Conservation (phyloP, 306 rosid genomes). For the Medicago lupulina region DNA sequence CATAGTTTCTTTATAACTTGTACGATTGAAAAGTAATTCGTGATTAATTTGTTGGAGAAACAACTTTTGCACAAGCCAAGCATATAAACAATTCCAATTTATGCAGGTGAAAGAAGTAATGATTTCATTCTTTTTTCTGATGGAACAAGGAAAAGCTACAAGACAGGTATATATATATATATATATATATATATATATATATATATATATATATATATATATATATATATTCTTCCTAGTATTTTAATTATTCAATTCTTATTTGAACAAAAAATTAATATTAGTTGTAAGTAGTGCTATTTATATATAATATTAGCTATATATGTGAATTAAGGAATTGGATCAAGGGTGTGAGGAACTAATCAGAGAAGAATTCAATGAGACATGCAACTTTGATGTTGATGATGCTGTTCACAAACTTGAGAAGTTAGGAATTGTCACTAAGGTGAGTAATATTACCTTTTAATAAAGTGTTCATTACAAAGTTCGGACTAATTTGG, state of each 20-base stretch:
- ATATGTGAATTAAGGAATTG: slow-evolving; percentile 65
- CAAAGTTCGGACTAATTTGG: too few relatives aligned
- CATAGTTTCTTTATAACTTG: not conserved
- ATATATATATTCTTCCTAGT: not conserved
- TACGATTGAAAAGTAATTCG: not conserved
- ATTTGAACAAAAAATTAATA: not conserved
- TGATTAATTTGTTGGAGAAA: not conserved
- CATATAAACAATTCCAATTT: not conserved
- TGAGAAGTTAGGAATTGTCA: slow-evolving; percentile 83
- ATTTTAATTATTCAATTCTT: not conserved
- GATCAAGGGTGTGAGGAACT: slow-evolving; percentile 82
- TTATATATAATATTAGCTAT: slow-evolving; percentile 19
- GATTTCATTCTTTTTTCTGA: slow-evolving; percentile 76
- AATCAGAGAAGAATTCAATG: slow-evolving; percentile 74
- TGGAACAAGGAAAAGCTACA: slow-evolving; percentile 93
- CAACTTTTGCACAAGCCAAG: not conserved
- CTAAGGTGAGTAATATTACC: slow-evolving; percentile 59
- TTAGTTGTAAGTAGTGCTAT: slow-evolving; percentile 8
- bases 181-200: too few relatives aligned
- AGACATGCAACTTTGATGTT: slow-evolving; percentile 75
- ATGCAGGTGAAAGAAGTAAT: slow-evolving; percentile 47
- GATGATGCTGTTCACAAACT: slow-evolving; percentile 86
- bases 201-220: too few relatives aligned
- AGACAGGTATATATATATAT: slow-evolving; percentile 32
- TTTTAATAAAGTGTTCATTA: not conserved